Evolutionary conservation across 164 flowering plant species (phyloP).

Genomic region (Berberis vulgaris): DNA sequence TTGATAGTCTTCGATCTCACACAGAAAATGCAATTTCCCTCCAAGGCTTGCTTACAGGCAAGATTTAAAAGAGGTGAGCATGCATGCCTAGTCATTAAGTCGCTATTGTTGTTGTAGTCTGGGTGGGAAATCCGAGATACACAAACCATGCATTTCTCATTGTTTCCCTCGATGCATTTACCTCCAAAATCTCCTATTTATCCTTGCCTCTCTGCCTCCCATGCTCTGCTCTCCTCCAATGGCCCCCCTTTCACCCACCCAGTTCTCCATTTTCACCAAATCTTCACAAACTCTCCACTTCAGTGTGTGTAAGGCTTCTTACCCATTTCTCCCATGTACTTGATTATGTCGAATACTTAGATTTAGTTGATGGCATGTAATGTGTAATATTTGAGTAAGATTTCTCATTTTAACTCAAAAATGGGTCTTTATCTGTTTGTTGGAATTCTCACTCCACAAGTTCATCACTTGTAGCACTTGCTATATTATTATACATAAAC

Average conservation of each 20-base stretch:
- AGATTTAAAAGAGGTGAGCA: too few relatives aligned
- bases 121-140: constrained; percentile 8
- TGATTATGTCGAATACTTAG: not conserved
- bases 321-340: not conserved
- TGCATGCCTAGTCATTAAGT: too few relatives aligned
- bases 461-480: not conserved
- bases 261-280: constrained; percentile 3
- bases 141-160: not conserved
- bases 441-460: not conserved
- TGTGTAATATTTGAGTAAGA: not conserved
- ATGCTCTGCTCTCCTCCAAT: not conserved
- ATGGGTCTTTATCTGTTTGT: constrained; percentile 1
- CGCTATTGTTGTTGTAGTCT: not conserved
- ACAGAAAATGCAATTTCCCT: too few relatives aligned
- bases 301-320: not conserved
- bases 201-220: not conserved
- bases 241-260: constrained; percentile 2
- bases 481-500: too few relatives aligned
- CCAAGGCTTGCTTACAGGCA: too few relatives aligned
- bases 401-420: not conserved
- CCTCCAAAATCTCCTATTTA: not conserved
- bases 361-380: not conserved
- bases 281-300: not conserved
- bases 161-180: not conserved
- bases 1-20: too few relatives aligned